Percentiles rank a stretch among this genome's conserved stretches.
These are phyloP conservation scores for Batrachochytrium dendrobatidis DNA, from an alignment of 371 early-diverging fungal genomes.

Conservation along the genomic window DNA sequence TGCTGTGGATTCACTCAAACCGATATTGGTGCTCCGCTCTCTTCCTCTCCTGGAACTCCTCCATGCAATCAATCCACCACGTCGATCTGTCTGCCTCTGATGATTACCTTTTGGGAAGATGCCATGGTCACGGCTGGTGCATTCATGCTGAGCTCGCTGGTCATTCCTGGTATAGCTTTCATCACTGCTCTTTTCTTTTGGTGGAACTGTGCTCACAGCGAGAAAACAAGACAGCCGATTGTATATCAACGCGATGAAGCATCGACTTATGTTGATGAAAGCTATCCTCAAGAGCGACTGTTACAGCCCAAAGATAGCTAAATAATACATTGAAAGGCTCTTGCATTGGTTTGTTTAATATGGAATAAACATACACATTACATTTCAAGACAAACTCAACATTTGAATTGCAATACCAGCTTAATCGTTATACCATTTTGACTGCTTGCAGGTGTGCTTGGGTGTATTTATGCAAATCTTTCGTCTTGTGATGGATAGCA, in stretches of 20 bases:
- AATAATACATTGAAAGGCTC: too few species aligned
- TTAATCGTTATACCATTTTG: neutral
- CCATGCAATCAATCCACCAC: too few species aligned
- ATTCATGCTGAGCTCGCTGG: neutral
- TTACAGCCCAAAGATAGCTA: neutral
- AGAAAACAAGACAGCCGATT: neutral
- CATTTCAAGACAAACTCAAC: too few species aligned
- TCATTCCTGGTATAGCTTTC: neutral
- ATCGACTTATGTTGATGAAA: neutral
- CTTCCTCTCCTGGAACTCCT: neutral
- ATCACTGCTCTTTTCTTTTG: neutral
- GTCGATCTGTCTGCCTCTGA: neutral
- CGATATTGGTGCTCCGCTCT: neutral
- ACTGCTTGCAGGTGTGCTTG: neutral
- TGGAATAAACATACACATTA: too few species aligned
- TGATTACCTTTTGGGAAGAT: neutral
- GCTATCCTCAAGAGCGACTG: neutral
- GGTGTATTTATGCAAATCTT: neutral
- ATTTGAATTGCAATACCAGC: neutral
- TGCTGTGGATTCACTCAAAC: neutral
- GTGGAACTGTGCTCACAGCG: neutral
- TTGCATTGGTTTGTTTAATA: too few species aligned
- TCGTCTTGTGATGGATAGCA: too few species aligned
- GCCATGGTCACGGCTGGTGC: neutral
- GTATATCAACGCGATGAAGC: neutral